Evolutionary conservation across 2,329 filamentous ascomycete genomes (phyloP), one percentile per base, ranked within the genome.

Genomic region (Alternaria brassicicola): DNA sequence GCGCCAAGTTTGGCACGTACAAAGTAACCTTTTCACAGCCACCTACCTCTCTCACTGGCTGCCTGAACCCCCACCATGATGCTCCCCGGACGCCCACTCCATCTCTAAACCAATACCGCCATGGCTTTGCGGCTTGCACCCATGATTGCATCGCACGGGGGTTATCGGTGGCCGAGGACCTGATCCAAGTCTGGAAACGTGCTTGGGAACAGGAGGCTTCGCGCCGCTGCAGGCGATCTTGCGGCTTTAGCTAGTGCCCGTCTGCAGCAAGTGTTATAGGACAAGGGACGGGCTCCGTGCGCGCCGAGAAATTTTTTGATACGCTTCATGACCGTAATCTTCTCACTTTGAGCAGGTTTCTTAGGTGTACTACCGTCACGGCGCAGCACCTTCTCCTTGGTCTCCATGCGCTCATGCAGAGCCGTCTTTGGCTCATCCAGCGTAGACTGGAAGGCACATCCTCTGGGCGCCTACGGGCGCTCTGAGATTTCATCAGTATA

Each of bases 51-150:
- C 19, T 46, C 28, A 46, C 52, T 46, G 43, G 59, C 52, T 57
- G 61, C 61, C 61, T 63, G 45, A 50, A 53, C 45, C 49, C 50
- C 36, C 45, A 50, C 31, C 25, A 50, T 33, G 0, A 52, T 30
- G 52, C 52, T n/a, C 33, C 39, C 42, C 6, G 17, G 17, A n/a
- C 25, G 39, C 38, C 25, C 23, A 28, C 35, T n/a, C 31, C 31
- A n/a, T 46, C n/a, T n/a, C 52, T 17, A 26, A 21, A 26, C 38
- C 25, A 38, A n/a, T 35, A 36, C 13, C 33, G 23, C 56, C 55
- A 62, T 62, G 52, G 30, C 15, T 26, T 43, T 26, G 36, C 55
- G 36, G n/a, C 28, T 28, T 55, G 56, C 48, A 42, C 48, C 41
- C 50, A 10, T 33, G 42, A 52, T 33, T 23, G 43, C 52, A 55